Evolutionary conservation across 2,329 filamentous ascomycete species (phyloP), one percentile per base, ranked within the genome.

Genomic region (Fusarium cicatricum): DNA sequence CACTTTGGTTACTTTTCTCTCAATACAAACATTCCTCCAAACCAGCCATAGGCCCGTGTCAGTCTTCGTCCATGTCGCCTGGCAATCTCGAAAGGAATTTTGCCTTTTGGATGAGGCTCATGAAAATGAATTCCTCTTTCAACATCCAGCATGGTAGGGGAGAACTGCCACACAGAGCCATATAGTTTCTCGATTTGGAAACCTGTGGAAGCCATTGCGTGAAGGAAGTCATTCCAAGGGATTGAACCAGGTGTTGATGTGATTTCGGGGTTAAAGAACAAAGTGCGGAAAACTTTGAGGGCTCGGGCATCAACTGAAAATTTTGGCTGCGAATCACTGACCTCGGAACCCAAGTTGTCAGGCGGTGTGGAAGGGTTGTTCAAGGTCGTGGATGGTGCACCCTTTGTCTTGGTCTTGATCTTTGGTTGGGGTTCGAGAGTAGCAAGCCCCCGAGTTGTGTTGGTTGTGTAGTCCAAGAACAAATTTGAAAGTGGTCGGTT

Each of bases 141-240:
- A 0, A 78, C 73, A 46, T 80, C 75, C 17, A 78, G 54, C 3
- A 60, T 62, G 5, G 66, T 67, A 4, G 80, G 80, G 12, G 72
- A 75, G 56, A 88, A 88, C 11, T 85, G 81, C 85, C 85, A 88
- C 0, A 81, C 80, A 1, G 82, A 87, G 0, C 84, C 83, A 54
- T 86, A 85, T 0, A 87, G 74, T 70, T 88, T 87, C 69, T 84
- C 72, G 0, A 77, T 77, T 0, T 64, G 55, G 47, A 88, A 86
- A 0, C 83, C 85, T 0, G 75, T 74, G 0, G 73, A 72, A 0
- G 63, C 62, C 80, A 86, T 81, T 0, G 82, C 82, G 50, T 81
- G 77, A 1, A 85, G 62, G 46, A 86, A 82, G 45, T 86, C 82
- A 1, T 64, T 71, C 84, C 83, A 87, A 0, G 74, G 41, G 0